Conservation (phyloP, 208 protist genomes). For the Wallacemonas rigidus region DNA sequence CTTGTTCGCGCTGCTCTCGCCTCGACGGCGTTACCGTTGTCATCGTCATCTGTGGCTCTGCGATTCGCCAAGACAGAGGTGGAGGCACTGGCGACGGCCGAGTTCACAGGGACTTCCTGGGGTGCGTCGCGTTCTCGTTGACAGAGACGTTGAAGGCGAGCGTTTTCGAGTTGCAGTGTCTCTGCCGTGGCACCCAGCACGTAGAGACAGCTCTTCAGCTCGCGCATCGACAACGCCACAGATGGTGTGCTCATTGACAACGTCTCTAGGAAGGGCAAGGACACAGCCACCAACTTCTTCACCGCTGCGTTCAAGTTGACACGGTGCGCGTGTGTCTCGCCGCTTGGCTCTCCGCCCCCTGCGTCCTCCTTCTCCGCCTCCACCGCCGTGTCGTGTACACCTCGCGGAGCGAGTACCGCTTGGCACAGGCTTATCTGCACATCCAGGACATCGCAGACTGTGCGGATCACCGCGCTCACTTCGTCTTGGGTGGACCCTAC, state of each 20-base stretch:
- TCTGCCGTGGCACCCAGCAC: neutral
- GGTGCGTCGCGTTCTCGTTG: too few species aligned
- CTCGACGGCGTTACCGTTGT: neutral
- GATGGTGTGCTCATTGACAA: neutral
- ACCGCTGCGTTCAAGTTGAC: neutral
- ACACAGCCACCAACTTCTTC: neutral
- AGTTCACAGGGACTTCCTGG: too few species aligned
- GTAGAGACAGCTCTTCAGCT: conserved; percentile 7
- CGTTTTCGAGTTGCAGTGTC: conserved; percentile 6
- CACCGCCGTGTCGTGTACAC: neutral
- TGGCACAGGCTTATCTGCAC: neutral
- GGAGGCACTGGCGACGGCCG: too few species aligned
- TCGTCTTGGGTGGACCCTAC: neutral
- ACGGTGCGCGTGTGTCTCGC: neutral
- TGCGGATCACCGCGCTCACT: neutral
- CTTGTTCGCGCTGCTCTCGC: neutral
- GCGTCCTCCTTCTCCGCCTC: neutral
- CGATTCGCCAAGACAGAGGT: too few species aligned
- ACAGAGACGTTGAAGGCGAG: neutral
- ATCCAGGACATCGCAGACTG: neutral
- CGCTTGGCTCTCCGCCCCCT: neutral
- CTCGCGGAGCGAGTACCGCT: neutral
- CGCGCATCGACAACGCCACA: neutral
- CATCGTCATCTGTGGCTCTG: neutral
- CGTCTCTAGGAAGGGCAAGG: neutral